A percentile compares a stretch with the other conserved stretches of the same genome.
Evolutionary conservation across 768 basidiomycete species (phyloP).

Genomic region (Asterophora lycoperdoides): DNA sequence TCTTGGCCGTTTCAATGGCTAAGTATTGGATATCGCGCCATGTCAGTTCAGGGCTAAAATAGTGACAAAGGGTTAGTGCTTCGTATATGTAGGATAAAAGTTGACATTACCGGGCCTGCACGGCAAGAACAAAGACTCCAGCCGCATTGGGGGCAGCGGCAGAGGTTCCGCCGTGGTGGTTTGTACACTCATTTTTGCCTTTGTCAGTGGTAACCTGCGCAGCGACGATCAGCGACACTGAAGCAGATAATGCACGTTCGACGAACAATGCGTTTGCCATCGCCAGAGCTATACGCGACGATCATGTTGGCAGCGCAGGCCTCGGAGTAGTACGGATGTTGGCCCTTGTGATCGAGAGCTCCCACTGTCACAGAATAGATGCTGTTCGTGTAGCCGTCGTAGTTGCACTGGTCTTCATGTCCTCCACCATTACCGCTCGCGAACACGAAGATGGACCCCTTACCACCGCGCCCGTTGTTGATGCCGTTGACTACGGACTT

Average conservation of each 20-base stretch:
- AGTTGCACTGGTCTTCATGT: constrained; percentile 95
- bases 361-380: constrained; percentile 95
- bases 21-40: constrained; percentile 98
- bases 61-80: background rate
- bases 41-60: constrained; percentile 79
- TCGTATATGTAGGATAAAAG: background rate
- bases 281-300: constrained; percentile 91
- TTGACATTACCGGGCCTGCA: constrained; percentile 67
- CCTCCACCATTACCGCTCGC: constrained; percentile 95
- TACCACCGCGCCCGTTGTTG: constrained; percentile 82
- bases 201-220: constrained; percentile 89
- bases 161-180: constrained; percentile 92
- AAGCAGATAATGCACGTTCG: constrained; percentile 1
- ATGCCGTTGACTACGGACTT: constrained; percentile 94
- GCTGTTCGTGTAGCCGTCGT: constrained; percentile 98
- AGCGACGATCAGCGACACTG: constrained; percentile 12
- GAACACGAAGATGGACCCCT: constrained; percentile 93
- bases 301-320: constrained; percentile 95
- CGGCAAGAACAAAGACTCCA: constrained; percentile 85
- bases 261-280: constrained; percentile 86
- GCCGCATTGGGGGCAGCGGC: constrained; percentile 96
- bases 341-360: constrained; percentile 86
- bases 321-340: constrained; percentile 96
- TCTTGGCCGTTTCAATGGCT: constrained; percentile 67
- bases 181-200: constrained; percentile 77